Conservation (phyloP, 805 yeast genomes). For the Pichia sporocuriosa region DNA sequence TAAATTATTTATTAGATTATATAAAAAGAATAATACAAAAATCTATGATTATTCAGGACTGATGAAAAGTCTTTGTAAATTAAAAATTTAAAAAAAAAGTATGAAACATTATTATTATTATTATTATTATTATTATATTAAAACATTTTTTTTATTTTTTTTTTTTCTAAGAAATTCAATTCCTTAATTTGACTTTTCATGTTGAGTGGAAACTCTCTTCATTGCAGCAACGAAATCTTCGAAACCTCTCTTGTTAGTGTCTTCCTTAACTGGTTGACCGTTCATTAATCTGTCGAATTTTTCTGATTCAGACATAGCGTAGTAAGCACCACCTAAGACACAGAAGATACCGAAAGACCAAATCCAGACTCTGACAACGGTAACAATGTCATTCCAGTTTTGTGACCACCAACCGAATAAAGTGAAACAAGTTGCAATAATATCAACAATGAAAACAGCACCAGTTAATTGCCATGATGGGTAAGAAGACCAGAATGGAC, state of each 20-base stretch:
- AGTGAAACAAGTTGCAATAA: slow-evolving; percentile 82
- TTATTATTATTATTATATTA: no score
- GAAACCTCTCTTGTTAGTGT: slow-evolving; percentile 53
- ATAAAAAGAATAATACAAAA: background rate
- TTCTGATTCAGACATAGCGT: slow-evolving; percentile 72
- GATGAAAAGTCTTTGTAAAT: background rate
- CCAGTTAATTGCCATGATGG: slow-evolving; percentile 95
- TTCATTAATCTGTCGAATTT: slow-evolving; percentile 72
- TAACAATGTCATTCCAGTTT: slow-evolving; percentile 89
- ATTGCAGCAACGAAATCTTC: slow-evolving; percentile 79
- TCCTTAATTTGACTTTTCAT: slow-evolving; percentile 61
- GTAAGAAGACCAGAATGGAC: slow-evolving; percentile 91
- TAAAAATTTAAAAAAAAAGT: background rate
- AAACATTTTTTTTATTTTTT: background rate
- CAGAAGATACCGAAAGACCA: slow-evolving; percentile 94
- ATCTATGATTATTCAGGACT: background rate
- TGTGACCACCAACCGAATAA: slow-evolving; percentile 94
- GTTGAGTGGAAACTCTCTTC: slow-evolving; percentile 86
- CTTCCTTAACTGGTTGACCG: slow-evolving; percentile 52
- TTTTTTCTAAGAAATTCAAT: background rate
- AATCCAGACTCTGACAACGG: slow-evolving; percentile 85
- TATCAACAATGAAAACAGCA: slow-evolving; percentile 81
- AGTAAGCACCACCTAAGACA: slow-evolving; percentile 89
- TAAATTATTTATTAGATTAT: background rate
- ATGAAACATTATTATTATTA: no score